Conservation (phyloP, 1,284 basidiomycete species). For the Bondarzewia mesenterica region DNA sequence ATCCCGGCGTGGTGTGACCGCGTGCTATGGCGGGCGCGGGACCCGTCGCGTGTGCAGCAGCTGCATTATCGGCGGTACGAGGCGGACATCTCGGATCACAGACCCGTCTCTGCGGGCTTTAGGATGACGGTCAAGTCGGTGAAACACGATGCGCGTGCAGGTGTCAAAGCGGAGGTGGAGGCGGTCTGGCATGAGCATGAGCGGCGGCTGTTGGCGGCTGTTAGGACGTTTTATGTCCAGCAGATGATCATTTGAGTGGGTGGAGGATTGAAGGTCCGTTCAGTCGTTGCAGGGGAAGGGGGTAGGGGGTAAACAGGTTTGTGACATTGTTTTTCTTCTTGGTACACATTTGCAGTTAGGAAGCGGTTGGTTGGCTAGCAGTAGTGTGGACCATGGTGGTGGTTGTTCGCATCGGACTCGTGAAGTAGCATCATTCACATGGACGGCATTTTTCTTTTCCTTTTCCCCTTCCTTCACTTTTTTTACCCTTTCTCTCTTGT, state of each 20-base stretch:
- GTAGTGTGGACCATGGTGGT: too few species aligned
- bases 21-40: slow-evolving; percentile 72
- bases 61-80: slow-evolving; percentile 76
- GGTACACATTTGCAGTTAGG: too few species aligned
- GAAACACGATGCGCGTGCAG: slow-evolving; percentile 45
- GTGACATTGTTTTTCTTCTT: neutral
- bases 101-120: slow-evolving; percentile 81
- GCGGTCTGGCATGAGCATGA: slow-evolving; percentile 55
- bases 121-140: slow-evolving; percentile 67
- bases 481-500: neutral
- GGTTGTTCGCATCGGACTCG: neutral
- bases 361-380: neutral
- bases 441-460: neutral
- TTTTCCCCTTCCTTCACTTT: neutral
- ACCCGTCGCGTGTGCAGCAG: slow-evolving; percentile 47
- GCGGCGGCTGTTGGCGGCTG: slow-evolving; percentile 38
- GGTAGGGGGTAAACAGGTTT: neutral
- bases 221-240: slow-evolving; percentile 45
- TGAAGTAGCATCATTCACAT: neutral
- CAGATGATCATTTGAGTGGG: slow-evolving; percentile 17
- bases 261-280: neutral
- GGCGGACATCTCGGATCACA: slow-evolving; percentile 78
- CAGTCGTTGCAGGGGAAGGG: neutral
- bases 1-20: slow-evolving; percentile 97
- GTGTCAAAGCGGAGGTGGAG: slow-evolving; percentile 47